Conservation (phyloP, 768 basidiomycete genomes). For the Lactarius vividus region DNA sequence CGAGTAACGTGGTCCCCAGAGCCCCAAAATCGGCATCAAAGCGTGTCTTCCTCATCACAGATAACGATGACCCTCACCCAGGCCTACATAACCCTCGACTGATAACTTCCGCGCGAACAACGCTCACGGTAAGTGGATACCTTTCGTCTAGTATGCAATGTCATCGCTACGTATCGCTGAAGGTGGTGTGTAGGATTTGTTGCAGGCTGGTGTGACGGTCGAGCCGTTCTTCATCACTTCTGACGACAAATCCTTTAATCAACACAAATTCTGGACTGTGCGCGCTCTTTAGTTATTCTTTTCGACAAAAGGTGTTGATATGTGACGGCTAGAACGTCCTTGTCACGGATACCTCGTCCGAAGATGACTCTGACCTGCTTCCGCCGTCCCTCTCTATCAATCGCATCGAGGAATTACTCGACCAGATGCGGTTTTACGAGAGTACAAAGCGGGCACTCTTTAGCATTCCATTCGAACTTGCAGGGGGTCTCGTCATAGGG, state of each 20-base stretch:
- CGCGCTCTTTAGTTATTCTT: slow-evolving; percentile 29
- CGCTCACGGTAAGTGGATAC: slow-evolving; percentile 51
- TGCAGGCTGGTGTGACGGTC: slow-evolving; percentile 71
- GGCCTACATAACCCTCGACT: slow-evolving; percentile 56
- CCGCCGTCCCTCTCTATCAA: slow-evolving; percentile 72
- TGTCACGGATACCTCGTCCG: slow-evolving; percentile 52
- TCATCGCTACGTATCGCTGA: slow-evolving; percentile 4
- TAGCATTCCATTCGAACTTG: slow-evolving; percentile 77
- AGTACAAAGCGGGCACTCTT: slow-evolving; percentile 81
- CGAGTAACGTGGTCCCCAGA: slow-evolving; percentile 38
- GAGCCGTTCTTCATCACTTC: slow-evolving; percentile 90
- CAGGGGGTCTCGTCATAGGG: slow-evolving; percentile 69
- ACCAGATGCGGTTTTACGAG: slow-evolving; percentile 80
- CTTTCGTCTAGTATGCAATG: not conserved
- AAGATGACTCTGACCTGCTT: slow-evolving; percentile 47
- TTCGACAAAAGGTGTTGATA: not conserved
- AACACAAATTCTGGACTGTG: slow-evolving; percentile 77
- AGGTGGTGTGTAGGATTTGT: slow-evolving; percentile 58
- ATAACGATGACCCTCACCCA: slow-evolving; percentile 75
- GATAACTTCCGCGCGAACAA: slow-evolving; percentile 67
- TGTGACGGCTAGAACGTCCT: slow-evolving; percentile 53
- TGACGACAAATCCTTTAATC: slow-evolving; percentile 62
- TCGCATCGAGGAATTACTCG: slow-evolving; percentile 72
- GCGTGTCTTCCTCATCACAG: slow-evolving; percentile 89
- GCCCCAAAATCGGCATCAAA: slow-evolving; percentile 89